A percentile compares a stretch with the other conserved stretches of the same genome.
phyloP scores from a whole-genome alignment of 2,329 filamentous ascomycete genomes.

The Sporothrix dimorphospora region DNA sequence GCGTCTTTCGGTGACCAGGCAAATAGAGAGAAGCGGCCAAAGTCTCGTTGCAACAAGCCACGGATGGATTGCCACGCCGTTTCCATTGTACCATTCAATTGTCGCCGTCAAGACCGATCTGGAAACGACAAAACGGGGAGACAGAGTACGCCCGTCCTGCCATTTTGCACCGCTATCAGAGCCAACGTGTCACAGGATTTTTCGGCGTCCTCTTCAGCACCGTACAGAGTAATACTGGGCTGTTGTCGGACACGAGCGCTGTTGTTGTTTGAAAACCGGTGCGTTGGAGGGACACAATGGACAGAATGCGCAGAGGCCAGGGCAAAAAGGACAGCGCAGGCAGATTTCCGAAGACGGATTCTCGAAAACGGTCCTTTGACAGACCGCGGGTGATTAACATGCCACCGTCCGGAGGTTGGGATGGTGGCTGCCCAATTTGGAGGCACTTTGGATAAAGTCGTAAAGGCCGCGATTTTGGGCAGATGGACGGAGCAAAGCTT shows the following conservation, averaged over 20 bases:
- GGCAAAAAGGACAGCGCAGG: not conserved
- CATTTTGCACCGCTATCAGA: not conserved
- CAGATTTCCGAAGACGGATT: not conserved
- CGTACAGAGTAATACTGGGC: not conserved
- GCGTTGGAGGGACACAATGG: too few relatives aligned
- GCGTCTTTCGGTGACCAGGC: constrained; percentile 3
- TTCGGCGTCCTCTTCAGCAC: not conserved
- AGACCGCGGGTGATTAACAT: not conserved
- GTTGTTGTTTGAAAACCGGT: not conserved
- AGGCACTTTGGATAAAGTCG: constrained; percentile 21
- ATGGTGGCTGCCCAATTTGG: constrained; percentile 11
- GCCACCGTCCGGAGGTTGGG: not conserved
- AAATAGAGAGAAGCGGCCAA: not conserved
- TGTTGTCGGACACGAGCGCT: not conserved
- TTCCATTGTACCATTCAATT: not conserved
- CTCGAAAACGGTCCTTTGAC: not conserved
- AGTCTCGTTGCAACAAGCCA: not conserved
- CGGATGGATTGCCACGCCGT: not conserved
- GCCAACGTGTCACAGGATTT: not conserved
- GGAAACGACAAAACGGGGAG: not conserved
- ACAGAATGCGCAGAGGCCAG: not conserved
- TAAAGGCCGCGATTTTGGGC: not conserved
- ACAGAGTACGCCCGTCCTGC: not conserved
- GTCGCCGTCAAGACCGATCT: not conserved
- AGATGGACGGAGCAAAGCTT: not conserved